These are phyloP conservation scores for Panicum miliaceum DNA, from an alignment of 176 grass and related monocot species.

Conservation along the genomic window DNA sequence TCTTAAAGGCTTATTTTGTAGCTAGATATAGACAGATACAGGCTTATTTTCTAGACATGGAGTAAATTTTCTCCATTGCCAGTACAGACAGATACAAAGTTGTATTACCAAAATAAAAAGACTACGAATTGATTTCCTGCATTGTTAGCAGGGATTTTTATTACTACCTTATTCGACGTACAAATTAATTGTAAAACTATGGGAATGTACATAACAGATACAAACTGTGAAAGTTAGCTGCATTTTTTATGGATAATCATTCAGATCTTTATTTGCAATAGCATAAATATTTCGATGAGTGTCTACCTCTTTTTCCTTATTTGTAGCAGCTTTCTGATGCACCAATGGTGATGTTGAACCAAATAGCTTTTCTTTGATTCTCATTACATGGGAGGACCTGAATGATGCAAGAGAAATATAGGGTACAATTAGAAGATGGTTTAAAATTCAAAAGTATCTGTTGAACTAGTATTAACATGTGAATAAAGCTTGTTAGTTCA, in stretches of 20 bases:
- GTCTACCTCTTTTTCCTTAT: conserved; percentile 46
- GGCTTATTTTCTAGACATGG: not conserved
- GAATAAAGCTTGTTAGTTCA: not conserved
- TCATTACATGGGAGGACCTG: conserved; percentile 57
- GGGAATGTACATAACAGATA: not conserved
- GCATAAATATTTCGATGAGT: not conserved
- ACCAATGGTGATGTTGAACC: conserved; percentile 27
- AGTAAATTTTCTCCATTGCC: not conserved
- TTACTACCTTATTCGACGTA: not conserved
- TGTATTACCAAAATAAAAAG: too few species aligned
- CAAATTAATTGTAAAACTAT: not conserved
- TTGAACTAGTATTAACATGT: not conserved
- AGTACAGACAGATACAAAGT: not conserved
- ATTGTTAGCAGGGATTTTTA: not conserved
- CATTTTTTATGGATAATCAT: not conserved
- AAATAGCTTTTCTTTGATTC: conserved; percentile 56
- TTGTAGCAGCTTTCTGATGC: conserved; percentile 41
- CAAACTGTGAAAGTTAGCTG: not conserved
- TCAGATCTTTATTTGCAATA: not conserved
- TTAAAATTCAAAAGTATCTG: not conserved
- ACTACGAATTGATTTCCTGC: not conserved
- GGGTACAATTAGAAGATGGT: conserved; percentile 10
- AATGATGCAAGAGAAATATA: conserved; percentile 9
- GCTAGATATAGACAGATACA: not conserved
- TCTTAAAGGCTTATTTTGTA: not conserved